Evolutionary conservation across 495 filamentous ascomycete genomes (phyloP).

Genomic region (Penicillium chermesinum): DNA sequence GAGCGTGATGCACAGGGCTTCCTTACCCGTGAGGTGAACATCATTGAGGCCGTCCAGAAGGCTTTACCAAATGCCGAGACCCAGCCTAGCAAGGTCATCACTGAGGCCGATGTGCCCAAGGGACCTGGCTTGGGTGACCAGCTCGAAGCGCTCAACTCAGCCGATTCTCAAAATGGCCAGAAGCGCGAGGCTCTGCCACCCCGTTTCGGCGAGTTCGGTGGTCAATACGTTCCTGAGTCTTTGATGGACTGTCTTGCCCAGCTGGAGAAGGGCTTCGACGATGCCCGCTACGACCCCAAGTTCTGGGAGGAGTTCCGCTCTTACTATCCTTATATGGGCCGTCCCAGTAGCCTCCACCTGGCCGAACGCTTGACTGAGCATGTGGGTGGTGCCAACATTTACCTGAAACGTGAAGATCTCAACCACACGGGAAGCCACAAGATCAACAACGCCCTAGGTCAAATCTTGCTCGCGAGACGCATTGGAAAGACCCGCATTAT

Average conservation of each 20-base stretch:
- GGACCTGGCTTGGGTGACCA: slow-evolving; percentile 66
- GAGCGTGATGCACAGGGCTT: slow-evolving; percentile 35
- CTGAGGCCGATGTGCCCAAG: slow-evolving; percentile 49
- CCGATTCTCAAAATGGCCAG: slow-evolving; percentile 12
- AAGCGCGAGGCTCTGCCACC: slow-evolving; percentile 59
- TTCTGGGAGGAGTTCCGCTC: slow-evolving; percentile 98
- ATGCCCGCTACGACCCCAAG: slow-evolving; percentile 72
- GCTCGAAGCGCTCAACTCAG: slow-evolving; percentile 63
- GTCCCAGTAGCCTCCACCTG: slow-evolving; percentile 84
- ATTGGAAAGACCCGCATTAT: slow-evolving; percentile 93
- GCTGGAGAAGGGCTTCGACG: slow-evolving; percentile 86
- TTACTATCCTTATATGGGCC: slow-evolving; percentile 97
- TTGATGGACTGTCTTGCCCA: slow-evolving; percentile 94
- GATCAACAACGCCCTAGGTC: slow-evolving; percentile 94
- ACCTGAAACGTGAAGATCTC: slow-evolving; percentile 90
- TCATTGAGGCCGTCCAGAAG: slow-evolving; percentile 58
- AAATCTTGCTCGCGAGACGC: slow-evolving; percentile 75
- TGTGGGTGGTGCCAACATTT: slow-evolving; percentile 86
- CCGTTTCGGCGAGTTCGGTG: slow-evolving; percentile 94
- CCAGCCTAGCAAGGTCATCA: slow-evolving; percentile 52
- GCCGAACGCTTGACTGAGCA: slow-evolving; percentile 67
- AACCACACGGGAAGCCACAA: slow-evolving; percentile 85
- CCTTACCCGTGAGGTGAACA: slow-evolving; percentile 35
- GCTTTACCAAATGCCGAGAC: slow-evolving; percentile 24
- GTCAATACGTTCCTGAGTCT: slow-evolving; percentile 97